Conservation (phyloP, 225 moss, liverwort and hornwort species). For the Marchantia paleacea region DNA sequence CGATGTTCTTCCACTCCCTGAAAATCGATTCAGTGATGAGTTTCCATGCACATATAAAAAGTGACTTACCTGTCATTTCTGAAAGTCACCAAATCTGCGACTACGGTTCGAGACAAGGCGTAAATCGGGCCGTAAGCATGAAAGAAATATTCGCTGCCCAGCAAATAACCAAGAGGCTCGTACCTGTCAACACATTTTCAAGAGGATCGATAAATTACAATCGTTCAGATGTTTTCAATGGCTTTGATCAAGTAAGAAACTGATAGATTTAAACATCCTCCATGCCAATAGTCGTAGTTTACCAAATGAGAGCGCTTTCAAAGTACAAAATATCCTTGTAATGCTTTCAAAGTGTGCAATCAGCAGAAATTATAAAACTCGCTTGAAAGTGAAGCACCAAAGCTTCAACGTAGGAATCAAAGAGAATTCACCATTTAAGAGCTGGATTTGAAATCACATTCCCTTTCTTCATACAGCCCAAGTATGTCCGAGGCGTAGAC, state of each 20-base stretch:
- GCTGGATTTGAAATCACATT: constrained; percentile 68
- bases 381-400: neutral
- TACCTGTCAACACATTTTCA: constrained; percentile 52
- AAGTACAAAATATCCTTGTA: neutral
- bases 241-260: too few relatives aligned
- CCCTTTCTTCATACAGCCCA: constrained; percentile 99
- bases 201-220: neutral
- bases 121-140: constrained; percentile 99
- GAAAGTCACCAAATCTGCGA: constrained; percentile 65
- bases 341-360: neutral
- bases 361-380: neutral
- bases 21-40: too few relatives aligned
- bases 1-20: too few relatives aligned
- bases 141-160: constrained; percentile 85
- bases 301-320: too few relatives aligned
- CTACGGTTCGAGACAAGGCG: constrained; percentile 77
- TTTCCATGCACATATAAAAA: too few relatives aligned
- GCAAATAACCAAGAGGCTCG: constrained; percentile 75
- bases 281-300: too few relatives aligned
- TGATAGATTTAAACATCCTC: too few relatives aligned
- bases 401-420: neutral
- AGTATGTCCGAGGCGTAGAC: constrained; percentile 60
- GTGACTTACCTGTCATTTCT: constrained; percentile 59
- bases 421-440: constrained; percentile 61
- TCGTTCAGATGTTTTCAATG: neutral